Base-by-base conservation (phyloP, 345 rosid species). In the Cardamine occulta region DNA sequence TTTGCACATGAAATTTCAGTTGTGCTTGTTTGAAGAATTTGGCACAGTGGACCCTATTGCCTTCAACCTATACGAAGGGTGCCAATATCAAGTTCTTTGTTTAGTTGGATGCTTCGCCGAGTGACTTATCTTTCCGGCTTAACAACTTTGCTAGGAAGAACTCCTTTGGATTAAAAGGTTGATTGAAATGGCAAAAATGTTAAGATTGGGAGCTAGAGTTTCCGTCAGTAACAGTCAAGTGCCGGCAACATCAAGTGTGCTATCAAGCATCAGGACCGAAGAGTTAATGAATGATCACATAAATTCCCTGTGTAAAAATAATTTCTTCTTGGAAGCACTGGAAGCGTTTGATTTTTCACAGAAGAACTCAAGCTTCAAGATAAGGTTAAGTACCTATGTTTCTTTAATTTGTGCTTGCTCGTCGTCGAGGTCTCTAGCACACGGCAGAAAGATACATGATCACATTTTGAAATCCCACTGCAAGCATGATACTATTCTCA, bases 401-500 rank as follows among this genome's bases (percentile, higher is more conserved):
- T 72, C 69, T 32, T 72, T 88, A 60, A 78, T 88, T 29, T 79
- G 82, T 52, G 86, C 84, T 28, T 86, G 89, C 64, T 77, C 88
- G 55, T 71, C 82, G 13, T 69, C 80, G 49, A 82, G 82, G 51
- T 84, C 85, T 73, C 67, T 85, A 55, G 59, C 80, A 35, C 70
- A 79, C 17, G 96, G 94, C 52, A 85, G 84, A 40, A 81, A 71
- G 77, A 81, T 90, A 66, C 94, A 90, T 52, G 66, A 77, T 78
- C 87, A 85, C 58, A 84, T 90, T 21, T 24, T 83, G 69, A 73
- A 59, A 44, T 82, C 89, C 47, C 69, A 76, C 10, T 79, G 79
- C 58, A 63, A 60, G 62, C 76, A 82, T 24, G 89, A 90, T 42
- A 67, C 84, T 18, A 74, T 90, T 80, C 84, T 75, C 32, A 65